Evolutionary conservation across 169 alveolate species (phyloP).

Genomic region (Plasmodium yoelii): DNA sequence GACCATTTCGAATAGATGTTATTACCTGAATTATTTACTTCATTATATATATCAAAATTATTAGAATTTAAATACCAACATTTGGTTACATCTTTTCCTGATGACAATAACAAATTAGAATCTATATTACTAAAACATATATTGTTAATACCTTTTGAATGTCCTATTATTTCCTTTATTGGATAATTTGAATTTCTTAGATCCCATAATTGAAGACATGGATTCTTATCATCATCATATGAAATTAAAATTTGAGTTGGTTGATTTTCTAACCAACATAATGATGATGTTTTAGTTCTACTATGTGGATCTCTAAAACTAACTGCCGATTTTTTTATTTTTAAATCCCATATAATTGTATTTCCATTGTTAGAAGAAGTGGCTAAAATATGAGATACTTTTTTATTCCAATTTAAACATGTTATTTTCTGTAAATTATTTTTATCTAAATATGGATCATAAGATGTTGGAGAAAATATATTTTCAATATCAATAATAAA

Average conservation of each 20-base stretch:
- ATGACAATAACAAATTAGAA: slow-evolving; percentile 84
- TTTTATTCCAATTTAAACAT: slow-evolving; percentile 84
- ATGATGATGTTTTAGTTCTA: slow-evolving; percentile 86
- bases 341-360: slow-evolving; percentile 89
- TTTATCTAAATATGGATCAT: slow-evolving; percentile 77
- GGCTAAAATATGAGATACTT: slow-evolving; percentile 89
- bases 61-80: slow-evolving; percentile 85
- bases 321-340: slow-evolving; percentile 87
- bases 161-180: slow-evolving; percentile 85
- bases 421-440: slow-evolving; percentile 80
- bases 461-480: slow-evolving; percentile 67
- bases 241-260: slow-evolving; percentile 88
- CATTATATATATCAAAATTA: slow-evolving; percentile 66
- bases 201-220: slow-evolving; percentile 90
- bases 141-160: slow-evolving; percentile 87
- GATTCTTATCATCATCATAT: slow-evolving; percentile 89
- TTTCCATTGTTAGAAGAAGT: slow-evolving; percentile 87
- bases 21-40: slow-evolving; percentile 60
- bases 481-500: slow-evolving; percentile 79
- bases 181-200: slow-evolving; percentile 88
- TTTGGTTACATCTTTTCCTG: slow-evolving; percentile 87
- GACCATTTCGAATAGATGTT: slow-evolving; percentile 79
- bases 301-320: slow-evolving; percentile 89
- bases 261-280: slow-evolving; percentile 89
- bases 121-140: slow-evolving; percentile 85